Evolutionary conservation across 345 rosid species (phyloP).

Genomic region (Noccaea bulbosa): DNA sequence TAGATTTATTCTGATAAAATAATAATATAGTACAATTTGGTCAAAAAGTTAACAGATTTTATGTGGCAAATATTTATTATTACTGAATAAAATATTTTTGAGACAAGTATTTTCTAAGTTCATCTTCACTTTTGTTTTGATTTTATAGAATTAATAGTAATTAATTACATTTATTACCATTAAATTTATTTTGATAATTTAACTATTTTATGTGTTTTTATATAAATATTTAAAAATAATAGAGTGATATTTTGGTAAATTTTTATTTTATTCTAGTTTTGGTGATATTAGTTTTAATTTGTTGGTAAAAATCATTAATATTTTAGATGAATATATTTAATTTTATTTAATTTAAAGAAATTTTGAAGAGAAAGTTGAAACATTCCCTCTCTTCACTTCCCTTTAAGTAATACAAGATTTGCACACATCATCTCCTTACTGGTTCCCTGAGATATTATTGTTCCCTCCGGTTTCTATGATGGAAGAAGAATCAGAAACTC

Average conservation of each 20-base stretch:
- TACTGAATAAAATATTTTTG: no score
- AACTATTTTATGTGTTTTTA: neutral
- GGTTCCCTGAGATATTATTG: conserved; percentile 25
- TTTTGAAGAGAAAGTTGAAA: neutral
- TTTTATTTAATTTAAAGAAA: neutral
- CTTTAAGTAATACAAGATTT: conserved; percentile 8
- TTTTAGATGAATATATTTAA: neutral
- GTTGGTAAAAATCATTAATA: neutral
- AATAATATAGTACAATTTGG: no score
- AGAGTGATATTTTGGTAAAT: neutral
- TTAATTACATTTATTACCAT: neutral
- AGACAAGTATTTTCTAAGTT: no score
- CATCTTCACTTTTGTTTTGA: neutral
- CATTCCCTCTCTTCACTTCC: neutral
- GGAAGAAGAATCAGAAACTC: conserved; percentile 41
- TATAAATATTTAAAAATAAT: neutral
- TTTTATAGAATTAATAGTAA: neutral
- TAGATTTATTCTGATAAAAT: no score
- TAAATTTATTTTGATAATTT: neutral
- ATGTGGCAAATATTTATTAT: no score
- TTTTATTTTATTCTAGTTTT: neutral
- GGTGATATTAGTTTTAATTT: neutral
- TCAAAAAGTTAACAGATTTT: neutral
- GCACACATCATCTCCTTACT: conserved; percentile 35
- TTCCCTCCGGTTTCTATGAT: conserved; percentile 6